These are phyloP conservation scores for Cordyceps farinosa DNA, from an alignment of 2,329 filamentous ascomycete genomes.

Conservation along the genomic window DNA sequence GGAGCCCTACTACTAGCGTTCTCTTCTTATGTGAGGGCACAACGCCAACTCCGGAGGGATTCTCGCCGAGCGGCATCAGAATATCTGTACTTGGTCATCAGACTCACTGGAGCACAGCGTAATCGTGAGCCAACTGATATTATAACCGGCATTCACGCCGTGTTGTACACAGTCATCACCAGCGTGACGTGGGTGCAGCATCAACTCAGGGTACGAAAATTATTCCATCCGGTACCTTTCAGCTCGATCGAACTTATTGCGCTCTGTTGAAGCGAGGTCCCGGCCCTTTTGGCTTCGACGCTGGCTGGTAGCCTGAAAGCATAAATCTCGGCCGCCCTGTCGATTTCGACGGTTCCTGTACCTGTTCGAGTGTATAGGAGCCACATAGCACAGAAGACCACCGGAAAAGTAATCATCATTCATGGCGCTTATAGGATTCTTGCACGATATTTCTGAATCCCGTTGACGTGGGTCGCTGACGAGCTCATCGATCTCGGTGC, in stretches of 20 bases:
- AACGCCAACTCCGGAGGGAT: neutral
- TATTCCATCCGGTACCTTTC: neutral
- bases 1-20: neutral
- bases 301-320: neutral
- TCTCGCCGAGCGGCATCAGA: neutral
- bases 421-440: neutral
- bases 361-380: neutral
- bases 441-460: neutral
- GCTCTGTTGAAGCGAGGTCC: neutral
- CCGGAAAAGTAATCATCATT: neutral
- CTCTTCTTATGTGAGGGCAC: neutral
- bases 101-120: neutral
- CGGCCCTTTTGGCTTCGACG: neutral
- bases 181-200: neutral
- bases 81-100: no score
- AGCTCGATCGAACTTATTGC: neutral
- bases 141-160: neutral
- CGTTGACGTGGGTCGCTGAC: constrained; percentile 1
- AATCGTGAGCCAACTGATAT: neutral
- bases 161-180: neutral
- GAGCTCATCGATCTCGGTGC: constrained; percentile 10
- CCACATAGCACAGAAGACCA: neutral
- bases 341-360: neutral
- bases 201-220: neutral
- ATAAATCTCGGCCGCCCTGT: neutral